These are phyloP conservation scores for Austroboletus novae-zelandiae DNA, from an alignment of 1,284 basidiomycete species.

Conservation along the genomic window DNA sequence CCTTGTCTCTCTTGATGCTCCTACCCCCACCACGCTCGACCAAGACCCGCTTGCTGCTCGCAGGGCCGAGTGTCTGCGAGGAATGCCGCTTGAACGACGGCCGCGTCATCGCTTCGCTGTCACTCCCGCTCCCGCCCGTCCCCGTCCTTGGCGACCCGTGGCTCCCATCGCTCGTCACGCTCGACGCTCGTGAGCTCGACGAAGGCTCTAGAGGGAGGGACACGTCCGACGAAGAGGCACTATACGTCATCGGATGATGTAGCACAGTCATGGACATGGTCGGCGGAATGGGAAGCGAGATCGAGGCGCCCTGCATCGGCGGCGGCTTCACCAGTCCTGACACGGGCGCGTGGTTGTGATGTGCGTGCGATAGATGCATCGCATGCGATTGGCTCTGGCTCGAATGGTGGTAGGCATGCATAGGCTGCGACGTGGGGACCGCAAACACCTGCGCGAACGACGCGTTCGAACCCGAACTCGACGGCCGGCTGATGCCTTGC, in stretches of 20 bases:
- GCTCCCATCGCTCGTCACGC: conserved; percentile 28
- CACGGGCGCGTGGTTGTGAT: background rate
- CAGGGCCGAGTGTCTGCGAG: conserved; percentile 65
- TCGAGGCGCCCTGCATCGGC: conserved; percentile 26
- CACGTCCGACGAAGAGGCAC: conserved; percentile 3
- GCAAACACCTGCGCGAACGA: conserved; percentile 40
- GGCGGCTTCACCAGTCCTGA: conserved; percentile 24
- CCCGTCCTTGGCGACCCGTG: conserved; percentile 10
- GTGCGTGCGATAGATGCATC: background rate
- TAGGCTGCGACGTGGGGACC: conserved; percentile 3
- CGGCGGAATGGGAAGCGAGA: conserved; percentile 23
- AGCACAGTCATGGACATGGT: conserved; percentile 17
- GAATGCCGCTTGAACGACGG: conserved; percentile 72
- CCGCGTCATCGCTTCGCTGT: conserved; percentile 35
- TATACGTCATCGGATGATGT: background rate
- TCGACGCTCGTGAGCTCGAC: conserved; percentile 39
- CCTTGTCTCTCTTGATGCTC: conserved; percentile 11
- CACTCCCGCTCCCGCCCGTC: conserved; percentile 25
- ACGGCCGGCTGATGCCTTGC: conserved; percentile 32
- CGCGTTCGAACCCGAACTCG: conserved; percentile 35
- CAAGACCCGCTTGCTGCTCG: conserved; percentile 52
- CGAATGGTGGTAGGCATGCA: conserved; percentile 2
- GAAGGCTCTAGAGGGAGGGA: conserved; percentile 16
- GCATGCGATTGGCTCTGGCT: background rate
- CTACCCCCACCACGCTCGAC: conserved; percentile 30